Percentiles rank a stretch among this genome's conserved stretches.
phyloP scores from a whole-genome alignment of 1,139 yeast genomes.

The Suhomyces taliae region DNA sequence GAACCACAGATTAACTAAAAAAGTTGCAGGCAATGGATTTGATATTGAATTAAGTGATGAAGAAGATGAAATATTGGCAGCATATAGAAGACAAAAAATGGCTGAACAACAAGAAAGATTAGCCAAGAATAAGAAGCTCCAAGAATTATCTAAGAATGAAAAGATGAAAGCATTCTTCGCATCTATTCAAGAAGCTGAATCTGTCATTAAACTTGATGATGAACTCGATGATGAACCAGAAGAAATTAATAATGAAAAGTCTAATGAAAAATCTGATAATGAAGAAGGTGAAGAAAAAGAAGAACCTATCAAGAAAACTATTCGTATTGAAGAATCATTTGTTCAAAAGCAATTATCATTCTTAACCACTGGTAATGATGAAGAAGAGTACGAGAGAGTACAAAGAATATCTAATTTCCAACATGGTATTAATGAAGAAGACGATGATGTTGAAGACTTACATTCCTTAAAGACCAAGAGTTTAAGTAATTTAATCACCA shows the following conservation, averaged over 20 bases:
- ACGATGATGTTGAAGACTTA: slow-evolving; percentile 46
- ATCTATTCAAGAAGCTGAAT: slow-evolving; percentile 55
- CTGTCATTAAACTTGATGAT: slow-evolving; percentile 26
- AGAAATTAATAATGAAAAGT: slow-evolving; percentile 17
- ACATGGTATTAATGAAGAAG: slow-evolving; percentile 35
- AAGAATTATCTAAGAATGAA: slow-evolving; percentile 47
- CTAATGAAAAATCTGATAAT: slow-evolving; percentile 11
- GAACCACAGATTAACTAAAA: slow-evolving; percentile 74
- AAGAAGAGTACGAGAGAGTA: slow-evolving; percentile 34
- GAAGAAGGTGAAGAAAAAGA: slow-evolving; percentile 21
- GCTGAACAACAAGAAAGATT: slow-evolving; percentile 57
- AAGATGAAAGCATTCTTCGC: slow-evolving; percentile 74
- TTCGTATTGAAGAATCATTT: slow-evolving; percentile 50
- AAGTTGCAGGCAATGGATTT: slow-evolving; percentile 54
- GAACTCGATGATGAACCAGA: slow-evolving; percentile 22
- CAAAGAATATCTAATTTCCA: slow-evolving; percentile 37
- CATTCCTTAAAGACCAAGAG: slow-evolving; percentile 49
- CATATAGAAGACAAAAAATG: slow-evolving; percentile 51
- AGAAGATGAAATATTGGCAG: slow-evolving; percentile 59
- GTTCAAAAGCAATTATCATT: slow-evolving; percentile 68
- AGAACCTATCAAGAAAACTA: slow-evolving; percentile 21
- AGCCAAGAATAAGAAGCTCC: slow-evolving; percentile 53
- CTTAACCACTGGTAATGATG: slow-evolving; percentile 40
- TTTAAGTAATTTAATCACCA: slow-evolving; percentile 32
- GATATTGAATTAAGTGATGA: slow-evolving; percentile 70